Base-by-base conservation (phyloP, 495 filamentous ascomycete species). In the Aspergillus sclerotiicarbonarius region DNA sequence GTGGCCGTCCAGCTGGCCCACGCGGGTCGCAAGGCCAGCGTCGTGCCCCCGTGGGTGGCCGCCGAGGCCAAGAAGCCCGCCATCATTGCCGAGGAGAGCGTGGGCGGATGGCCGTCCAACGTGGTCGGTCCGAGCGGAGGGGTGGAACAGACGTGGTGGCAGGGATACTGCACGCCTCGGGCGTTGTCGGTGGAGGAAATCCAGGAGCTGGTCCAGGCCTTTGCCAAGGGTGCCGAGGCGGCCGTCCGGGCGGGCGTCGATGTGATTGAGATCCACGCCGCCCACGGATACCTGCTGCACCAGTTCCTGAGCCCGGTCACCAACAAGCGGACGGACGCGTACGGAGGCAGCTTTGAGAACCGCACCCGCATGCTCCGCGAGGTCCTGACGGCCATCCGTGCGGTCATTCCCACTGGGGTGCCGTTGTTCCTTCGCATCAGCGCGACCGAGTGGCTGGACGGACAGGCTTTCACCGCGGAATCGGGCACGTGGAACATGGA, bases 1-100 rank as follows among this genome's bases (percentile, higher is more conserved):
- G 70, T 87, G 35, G 87, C 81, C 13, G 85, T 92, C 59, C 89
- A 92, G 71, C 78, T 92, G 10, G 84, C 75, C 4, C 89, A 92
- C 64, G 87, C 88, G 19, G 89, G 89, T 13, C 80, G 89, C 44
- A 92, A 92, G 70, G 87, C 82, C 2, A 85, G 82, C 61, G 84
- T 78, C 0, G 65, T 84, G 2, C 76, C 85, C 0, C 87, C 87
- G 0, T 91, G 86, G 86, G 47, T 87, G 15, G 71, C 66, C 6
- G 59, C 53, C 0, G 53, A 67, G 30, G 54, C 53, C 5, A 69
- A 68, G 0, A 59, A 59, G 25, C 63, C 60, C 48, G 72, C 73
- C 30, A 65, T 83, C 9, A 77, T 77, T 10, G 74, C 81, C 0
- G 72, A 76, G 8, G 71, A 78, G 51, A 71, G 78, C n/a, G 82